Evolutionary conservation across 2,329 filamentous ascomycete genomes (phyloP), one percentile per base, ranked within the genome.

Genomic region (Byssoonygena ceratinophila): DNA sequence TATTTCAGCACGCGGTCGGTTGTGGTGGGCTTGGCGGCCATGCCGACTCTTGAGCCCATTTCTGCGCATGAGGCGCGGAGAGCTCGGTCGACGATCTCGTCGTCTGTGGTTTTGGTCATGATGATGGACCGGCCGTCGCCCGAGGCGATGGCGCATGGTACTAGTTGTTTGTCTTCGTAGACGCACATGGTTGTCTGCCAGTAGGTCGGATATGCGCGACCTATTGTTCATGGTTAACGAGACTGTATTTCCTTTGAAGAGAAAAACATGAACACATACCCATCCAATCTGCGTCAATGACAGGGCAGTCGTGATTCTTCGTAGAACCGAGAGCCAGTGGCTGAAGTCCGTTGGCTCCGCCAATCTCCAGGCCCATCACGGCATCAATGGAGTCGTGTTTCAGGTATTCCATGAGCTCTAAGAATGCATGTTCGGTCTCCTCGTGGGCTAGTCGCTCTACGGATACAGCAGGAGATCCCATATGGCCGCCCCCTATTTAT

Each of bases 301-400:
- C 66, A 7, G 71, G 7, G 72, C 74, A 7, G 51, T 77, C 65
- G 63, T 81, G 75, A 55, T 76, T 73, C 1, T 68, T 67, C 49
- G 73, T 75, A 0, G 76, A 75, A 4, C 79, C 79, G 3, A 81
- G 64, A 3, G 80, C 71, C 65, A 83, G 68, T 7, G 76, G 74
- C 57, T 80, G 75, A 7, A 83, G 68, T 0, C 81, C 81, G 57
- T 85, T 85, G 3, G 75, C 76, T 5, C 82, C 82, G n/a, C 82
- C 82, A 51, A 85, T 82, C 59, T 85, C 82, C 9, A 83, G 64
- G 1, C 78, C 74, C 55, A 84, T 78, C 55, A 83, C 76, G 34
- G 79, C 77, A 18, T 80, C 76, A 20, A 77, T 73, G 1, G 63
- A 61, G 14, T 65, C 62, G 34, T 71, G 66, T 45, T 59, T 54